Percentiles rank a stretch among this genome's conserved stretches.
Conservation (phyloP, 2,329 filamentous ascomycete genomes). For the Xylaria sp. region DNA sequence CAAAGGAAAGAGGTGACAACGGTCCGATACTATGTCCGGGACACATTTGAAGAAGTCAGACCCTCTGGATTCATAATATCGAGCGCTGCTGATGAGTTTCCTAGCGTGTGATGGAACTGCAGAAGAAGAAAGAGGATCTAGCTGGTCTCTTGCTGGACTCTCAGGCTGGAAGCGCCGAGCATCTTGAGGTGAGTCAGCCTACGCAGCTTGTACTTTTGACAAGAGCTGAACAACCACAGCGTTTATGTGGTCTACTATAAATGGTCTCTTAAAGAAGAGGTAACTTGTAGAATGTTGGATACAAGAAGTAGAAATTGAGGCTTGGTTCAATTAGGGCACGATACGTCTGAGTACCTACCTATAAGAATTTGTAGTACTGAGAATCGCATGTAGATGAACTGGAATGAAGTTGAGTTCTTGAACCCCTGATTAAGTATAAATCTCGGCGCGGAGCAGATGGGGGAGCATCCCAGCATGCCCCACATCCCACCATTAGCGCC, state of each 20-base stretch:
- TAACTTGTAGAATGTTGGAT: neutral
- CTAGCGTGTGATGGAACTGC: slow-evolving; percentile 24
- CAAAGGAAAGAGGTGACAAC: slow-evolving; percentile 52
- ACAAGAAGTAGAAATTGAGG: too few relatives aligned
- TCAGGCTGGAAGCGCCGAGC: slow-evolving; percentile 11
- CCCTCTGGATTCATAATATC: neutral
- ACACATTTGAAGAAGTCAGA: slow-evolving; percentile 52
- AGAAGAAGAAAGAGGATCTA: slow-evolving; percentile 27
- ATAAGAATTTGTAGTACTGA: too few relatives aligned
- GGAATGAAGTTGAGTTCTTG: too few relatives aligned
- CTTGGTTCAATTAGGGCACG: too few relatives aligned
- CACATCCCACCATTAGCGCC: slow-evolving; percentile 30
- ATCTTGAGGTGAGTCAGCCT: slow-evolving; percentile 11
- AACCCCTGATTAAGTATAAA: too few relatives aligned
- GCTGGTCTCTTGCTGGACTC: slow-evolving; percentile 17
- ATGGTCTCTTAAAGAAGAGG: too few relatives aligned
- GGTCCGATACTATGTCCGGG: slow-evolving; percentile 51
- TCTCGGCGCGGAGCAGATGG: too few relatives aligned
- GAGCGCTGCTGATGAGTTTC: neutral
- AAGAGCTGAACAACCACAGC: neutral
- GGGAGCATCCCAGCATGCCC: too few relatives aligned
- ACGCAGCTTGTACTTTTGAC: neutral
- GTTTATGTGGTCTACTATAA: slow-evolving; percentile 19
- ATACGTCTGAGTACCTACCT: too few relatives aligned
- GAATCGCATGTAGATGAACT: too few relatives aligned